phyloP scores from a whole-genome alignment of 371 early-diverging fungal genomes.

The Mortierella sp. region DNA sequence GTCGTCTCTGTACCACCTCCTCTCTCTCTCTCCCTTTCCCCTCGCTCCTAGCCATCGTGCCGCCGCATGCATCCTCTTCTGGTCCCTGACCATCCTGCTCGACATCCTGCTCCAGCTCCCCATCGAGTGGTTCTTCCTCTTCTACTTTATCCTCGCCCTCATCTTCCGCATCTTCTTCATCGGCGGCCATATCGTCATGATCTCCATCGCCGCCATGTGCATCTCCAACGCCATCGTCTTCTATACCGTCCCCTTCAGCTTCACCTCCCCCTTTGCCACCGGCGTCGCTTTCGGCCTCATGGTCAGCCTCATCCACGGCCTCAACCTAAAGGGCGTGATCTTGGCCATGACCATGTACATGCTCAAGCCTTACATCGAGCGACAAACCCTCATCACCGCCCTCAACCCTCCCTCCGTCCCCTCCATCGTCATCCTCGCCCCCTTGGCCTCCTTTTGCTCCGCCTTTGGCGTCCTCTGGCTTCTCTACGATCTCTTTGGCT shows the following conservation, averaged over 20 bases:
- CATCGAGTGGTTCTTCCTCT: constrained; percentile 63
- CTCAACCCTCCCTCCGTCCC: constrained; percentile 48
- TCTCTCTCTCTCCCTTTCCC: too few species aligned
- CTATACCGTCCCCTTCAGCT: constrained; percentile 54
- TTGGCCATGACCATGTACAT: constrained; percentile 57
- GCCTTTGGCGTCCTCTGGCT: constrained; percentile 59
- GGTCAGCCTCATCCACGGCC: constrained; percentile 60
- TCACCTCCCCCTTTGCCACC: constrained; percentile 57
- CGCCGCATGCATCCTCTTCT: constrained; percentile 52
- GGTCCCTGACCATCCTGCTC: constrained; percentile 56
- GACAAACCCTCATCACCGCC: constrained; percentile 42
- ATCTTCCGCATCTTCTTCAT: constrained; percentile 57
- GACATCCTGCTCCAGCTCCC: constrained; percentile 58
- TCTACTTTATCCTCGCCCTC: constrained; percentile 60
- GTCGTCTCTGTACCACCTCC: too few species aligned
- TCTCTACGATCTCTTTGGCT: constrained; percentile 53
- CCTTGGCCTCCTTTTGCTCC: constrained; percentile 60
- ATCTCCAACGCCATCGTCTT: constrained; percentile 56
- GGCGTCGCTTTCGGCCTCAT: constrained; percentile 60
- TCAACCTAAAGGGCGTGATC: constrained; percentile 58
- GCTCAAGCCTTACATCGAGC: constrained; percentile 56
- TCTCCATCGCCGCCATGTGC: constrained; percentile 56
- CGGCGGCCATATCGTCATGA: constrained; percentile 55
- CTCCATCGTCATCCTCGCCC: constrained; percentile 55
- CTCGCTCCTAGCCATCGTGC: constrained; percentile 52